These are phyloP conservation scores for Nemophila menziesii DNA, from an alignment of 257 asterid species.

Conservation along the genomic window DNA sequence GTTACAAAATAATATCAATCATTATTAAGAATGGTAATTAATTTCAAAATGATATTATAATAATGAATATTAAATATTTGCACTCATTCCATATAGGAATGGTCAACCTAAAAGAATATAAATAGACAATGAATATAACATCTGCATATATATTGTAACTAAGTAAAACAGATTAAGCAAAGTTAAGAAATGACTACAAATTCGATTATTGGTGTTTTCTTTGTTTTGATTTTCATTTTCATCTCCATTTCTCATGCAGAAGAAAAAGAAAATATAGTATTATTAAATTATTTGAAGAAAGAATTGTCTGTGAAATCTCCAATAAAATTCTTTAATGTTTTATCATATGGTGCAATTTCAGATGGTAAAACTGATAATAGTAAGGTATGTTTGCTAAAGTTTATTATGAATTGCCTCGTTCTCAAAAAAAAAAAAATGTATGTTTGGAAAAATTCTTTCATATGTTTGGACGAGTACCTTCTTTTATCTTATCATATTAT, in stretches of 20 bases:
- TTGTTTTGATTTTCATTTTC: conserved; percentile 10
- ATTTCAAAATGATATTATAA: background rate
- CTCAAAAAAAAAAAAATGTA: too few relatives aligned
- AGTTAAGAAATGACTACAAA: conserved; percentile 10
- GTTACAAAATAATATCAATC: background rate
- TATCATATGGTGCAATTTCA: conserved; percentile 41
- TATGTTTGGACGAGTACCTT: too few relatives aligned
- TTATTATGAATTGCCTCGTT: too few relatives aligned
- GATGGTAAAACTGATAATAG: conserved; percentile 31
- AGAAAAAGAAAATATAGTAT: background rate
- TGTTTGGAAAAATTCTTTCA: too few relatives aligned
- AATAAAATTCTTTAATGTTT: conserved; percentile 26
- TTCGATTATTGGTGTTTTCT: background rate
- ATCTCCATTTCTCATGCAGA: conserved; percentile 10
- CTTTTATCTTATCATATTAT: too few relatives aligned
- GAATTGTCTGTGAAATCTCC: too few relatives aligned
- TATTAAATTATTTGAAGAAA: too few relatives aligned
- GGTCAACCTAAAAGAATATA: too few relatives aligned
- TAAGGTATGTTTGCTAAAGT: conserved; percentile 18
- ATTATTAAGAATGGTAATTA: background rate
- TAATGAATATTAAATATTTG: too few relatives aligned
- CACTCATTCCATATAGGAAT: background rate
- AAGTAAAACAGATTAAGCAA: background rate
- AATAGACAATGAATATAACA: background rate
- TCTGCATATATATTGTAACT: too few relatives aligned